Percentiles rank a stretch among this genome's conserved stretches.
Conservation (phyloP, 2,329 filamentous ascomycete genomes). For the Aspergillus persii region DNA sequence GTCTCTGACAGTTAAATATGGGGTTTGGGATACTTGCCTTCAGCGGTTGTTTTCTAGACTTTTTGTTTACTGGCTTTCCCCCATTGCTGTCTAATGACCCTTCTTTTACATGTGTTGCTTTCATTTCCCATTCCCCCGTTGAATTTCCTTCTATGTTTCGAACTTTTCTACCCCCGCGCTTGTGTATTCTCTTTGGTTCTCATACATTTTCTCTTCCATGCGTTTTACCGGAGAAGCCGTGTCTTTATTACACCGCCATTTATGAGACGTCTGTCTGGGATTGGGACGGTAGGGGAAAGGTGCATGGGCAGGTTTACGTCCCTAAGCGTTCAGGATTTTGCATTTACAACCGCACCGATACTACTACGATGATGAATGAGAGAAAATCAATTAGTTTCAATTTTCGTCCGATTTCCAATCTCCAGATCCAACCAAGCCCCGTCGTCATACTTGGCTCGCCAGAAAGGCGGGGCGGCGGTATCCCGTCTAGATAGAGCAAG, state of each 20-base stretch:
- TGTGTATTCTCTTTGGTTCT: background rate
- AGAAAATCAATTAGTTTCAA: background rate
- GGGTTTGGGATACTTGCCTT: constrained; percentile 9
- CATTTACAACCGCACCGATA: background rate
- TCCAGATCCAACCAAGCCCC: background rate
- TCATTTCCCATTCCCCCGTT: background rate
- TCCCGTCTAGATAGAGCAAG: background rate
- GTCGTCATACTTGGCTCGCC: background rate
- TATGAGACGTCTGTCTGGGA: background rate
- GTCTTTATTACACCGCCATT: background rate
- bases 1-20: constrained; percentile 9
- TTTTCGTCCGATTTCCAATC: background rate
- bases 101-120: background rate
- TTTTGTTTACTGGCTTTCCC: background rate
- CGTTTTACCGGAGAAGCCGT: background rate
- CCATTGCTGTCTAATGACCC: background rate
- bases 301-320: background rate
- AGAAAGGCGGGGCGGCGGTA: constrained; percentile 1
- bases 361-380: constrained; percentile 2
- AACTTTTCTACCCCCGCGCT: background rate
- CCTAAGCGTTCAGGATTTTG: background rate
- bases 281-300: background rate
- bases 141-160: constrained; percentile 1
- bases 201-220: background rate
- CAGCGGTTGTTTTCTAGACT: constrained; percentile 6